These are phyloP conservation scores for Coemansia interrupta DNA, from an alignment of 192 early-diverging fungal genomes.

Conservation along the genomic window DNA sequence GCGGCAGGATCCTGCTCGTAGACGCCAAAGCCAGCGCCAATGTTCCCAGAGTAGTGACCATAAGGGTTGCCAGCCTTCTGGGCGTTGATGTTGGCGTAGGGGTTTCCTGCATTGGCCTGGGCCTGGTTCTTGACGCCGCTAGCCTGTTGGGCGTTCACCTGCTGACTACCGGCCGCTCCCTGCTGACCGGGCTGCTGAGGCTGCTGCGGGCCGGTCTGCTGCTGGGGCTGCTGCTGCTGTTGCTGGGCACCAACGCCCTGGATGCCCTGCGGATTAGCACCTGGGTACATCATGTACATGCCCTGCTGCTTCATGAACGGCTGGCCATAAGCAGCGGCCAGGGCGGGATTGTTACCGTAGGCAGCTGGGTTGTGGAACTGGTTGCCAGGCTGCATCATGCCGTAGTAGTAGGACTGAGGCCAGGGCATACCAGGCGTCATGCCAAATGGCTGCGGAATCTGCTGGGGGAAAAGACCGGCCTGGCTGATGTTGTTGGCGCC, in stretches of 20 bases:
- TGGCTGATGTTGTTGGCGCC: conserved; percentile 48
- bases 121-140: conserved; percentile 38
- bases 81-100: conserved; percentile 45
- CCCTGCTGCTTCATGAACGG: conserved; percentile 89
- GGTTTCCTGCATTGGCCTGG: conserved; percentile 20
- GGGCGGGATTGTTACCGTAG: conserved; percentile 66
- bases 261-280: conserved; percentile 27
- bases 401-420: conserved; percentile 75
- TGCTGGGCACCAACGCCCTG: conserved; percentile 35
- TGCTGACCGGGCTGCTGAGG: conserved; percentile 25
- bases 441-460: conserved; percentile 51
- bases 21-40: conserved; percentile 40
- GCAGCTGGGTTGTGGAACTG: conserved; percentile 68
- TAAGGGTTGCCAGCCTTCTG: conserved; percentile 51
- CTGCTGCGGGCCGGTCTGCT: conserved; percentile 45
- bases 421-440: conserved; percentile 70
- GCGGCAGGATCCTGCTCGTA: conserved; percentile 49
- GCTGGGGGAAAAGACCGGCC: conserved; percentile 51
- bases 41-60: conserved; percentile 45
- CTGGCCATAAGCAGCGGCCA: conserved; percentile 75
- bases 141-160: conserved; percentile 27
- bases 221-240: conserved; percentile 30
- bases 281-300: conserved; percentile 80
- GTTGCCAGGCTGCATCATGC: conserved; percentile 65
- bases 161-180: conserved; percentile 18